These are phyloP conservation scores for Hibiscus tridactylites DNA, from an alignment of 345 rosid species.

Conservation along the genomic window DNA sequence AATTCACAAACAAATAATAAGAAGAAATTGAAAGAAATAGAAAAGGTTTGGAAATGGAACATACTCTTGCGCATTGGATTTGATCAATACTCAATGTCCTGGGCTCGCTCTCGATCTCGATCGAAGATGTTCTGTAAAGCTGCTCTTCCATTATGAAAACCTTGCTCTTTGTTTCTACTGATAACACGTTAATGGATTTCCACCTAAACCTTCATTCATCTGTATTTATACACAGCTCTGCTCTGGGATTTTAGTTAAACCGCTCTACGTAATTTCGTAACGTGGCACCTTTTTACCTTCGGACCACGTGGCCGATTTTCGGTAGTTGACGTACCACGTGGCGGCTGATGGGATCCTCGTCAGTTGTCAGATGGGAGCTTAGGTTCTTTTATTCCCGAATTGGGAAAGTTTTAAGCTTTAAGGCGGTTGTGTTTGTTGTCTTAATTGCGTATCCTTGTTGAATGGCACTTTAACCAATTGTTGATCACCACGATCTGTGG, in stretches of 20 bases:
- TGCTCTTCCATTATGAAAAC: conserved; percentile 3
- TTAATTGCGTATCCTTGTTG: background rate
- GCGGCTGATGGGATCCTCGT: background rate
- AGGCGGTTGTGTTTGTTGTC: background rate
- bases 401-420: background rate
- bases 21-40: too few relatives aligned
- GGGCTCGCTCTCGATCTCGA: conserved; percentile 34
- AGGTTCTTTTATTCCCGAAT: background rate
- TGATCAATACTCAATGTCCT: conserved; percentile 33
- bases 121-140: conserved; percentile 30
- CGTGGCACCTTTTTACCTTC: conserved; percentile 3
- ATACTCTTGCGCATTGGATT: conserved; percentile 38
- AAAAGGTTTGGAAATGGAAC: too few relatives aligned
- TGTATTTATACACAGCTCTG: background rate
- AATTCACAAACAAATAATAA: too few relatives aligned
- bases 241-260: background rate
- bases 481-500: background rate
- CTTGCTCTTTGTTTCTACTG: background rate
- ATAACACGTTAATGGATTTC: background rate
- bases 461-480: background rate
- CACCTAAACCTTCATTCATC: background rate
- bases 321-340: background rate
- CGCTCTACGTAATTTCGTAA: conserved; percentile 9
- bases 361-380: background rate
- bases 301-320: background rate